These are phyloP conservation scores for Boletus sp. DNA, from an alignment of 768 basidiomycete species.

Conservation along the genomic window DNA sequence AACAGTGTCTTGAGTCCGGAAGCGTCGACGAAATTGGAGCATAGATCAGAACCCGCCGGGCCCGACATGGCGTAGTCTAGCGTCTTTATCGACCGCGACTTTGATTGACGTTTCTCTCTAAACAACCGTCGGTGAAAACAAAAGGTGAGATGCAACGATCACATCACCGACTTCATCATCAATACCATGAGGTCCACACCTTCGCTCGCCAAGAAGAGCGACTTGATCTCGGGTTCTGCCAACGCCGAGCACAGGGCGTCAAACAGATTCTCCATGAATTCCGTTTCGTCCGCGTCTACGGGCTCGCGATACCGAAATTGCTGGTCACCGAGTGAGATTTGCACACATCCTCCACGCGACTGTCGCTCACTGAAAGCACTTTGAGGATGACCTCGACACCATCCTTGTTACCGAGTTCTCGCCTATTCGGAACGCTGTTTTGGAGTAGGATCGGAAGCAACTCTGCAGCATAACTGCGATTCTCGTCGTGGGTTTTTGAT, in stretches of 20 bases:
- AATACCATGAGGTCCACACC: constrained; percentile 97
- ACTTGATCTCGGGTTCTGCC: constrained; percentile 74
- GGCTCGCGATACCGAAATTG: constrained; percentile 89
- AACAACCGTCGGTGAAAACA: constrained; percentile 4
- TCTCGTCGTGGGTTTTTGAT: constrained; percentile 77
- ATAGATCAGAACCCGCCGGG: constrained; percentile 60
- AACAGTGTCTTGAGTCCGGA: constrained; percentile 89
- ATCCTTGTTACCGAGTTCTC: constrained; percentile 66
- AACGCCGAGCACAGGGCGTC: constrained; percentile 86
- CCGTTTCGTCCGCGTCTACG: constrained; percentile 81
- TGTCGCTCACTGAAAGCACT: constrained; percentile 69
- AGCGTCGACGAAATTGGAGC: constrained; percentile 85
- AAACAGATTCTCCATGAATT: constrained; percentile 98
- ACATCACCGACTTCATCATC: constrained; percentile 83
- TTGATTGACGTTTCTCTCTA: constrained; percentile 82
- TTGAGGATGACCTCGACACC: constrained; percentile 79
- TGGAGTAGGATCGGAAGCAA: constrained; percentile 89
- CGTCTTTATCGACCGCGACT: constrained; percentile 84
- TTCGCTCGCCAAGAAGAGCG: constrained; percentile 82
- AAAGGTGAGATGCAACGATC: background rate
- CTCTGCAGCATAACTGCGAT: constrained; percentile 91
- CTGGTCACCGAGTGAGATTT: constrained; percentile 39
- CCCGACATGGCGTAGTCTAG: constrained; percentile 91
- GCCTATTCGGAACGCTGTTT: constrained; percentile 63
- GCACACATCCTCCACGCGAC: background rate